Percentiles rank a stretch among this genome's conserved stretches.
phyloP scores from a whole-genome alignment of 2,329 filamentous ascomycete species.

The Hortaea werneckii region DNA sequence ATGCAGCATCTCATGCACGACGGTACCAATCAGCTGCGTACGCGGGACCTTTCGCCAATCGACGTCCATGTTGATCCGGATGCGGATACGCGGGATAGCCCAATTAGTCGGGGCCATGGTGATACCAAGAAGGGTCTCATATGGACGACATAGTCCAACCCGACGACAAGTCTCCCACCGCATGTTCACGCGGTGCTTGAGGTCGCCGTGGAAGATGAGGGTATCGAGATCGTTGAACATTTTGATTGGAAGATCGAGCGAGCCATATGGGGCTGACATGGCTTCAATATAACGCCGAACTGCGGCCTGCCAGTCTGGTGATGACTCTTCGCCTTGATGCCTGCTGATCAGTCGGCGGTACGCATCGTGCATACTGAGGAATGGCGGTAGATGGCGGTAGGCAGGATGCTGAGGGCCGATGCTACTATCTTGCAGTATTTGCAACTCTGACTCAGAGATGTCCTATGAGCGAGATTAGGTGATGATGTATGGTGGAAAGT shows the following conservation, averaged over 20 bases:
- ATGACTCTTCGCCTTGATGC: background rate
- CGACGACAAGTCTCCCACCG: constrained; percentile 1
- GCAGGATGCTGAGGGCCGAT: background rate
- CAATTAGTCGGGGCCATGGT: background rate
- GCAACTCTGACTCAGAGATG: background rate
- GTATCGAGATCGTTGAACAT: constrained; percentile 8
- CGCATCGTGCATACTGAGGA: background rate
- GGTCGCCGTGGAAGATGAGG: constrained; percentile 7
- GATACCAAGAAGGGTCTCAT: background rate
- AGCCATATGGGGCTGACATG: background rate
- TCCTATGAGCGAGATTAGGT: background rate
- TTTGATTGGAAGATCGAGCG: constrained; percentile 8
- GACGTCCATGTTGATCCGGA: background rate
- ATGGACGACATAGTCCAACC: background rate
- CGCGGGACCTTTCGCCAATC: constrained; percentile 1
- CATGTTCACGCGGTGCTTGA: constrained; percentile 3
- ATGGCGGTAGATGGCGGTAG: background rate
- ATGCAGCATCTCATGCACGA: constrained; percentile 8
- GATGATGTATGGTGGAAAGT: too few relatives aligned
- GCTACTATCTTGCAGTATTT: background rate
- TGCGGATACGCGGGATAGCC: background rate
- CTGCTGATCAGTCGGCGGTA: background rate
- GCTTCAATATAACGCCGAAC: background rate
- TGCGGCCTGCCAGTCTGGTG: background rate
- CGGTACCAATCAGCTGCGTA: background rate